Evolutionary conservation across 305 asterid genomes (phyloP).

Genomic region (Fraxinus dipetala): DNA sequence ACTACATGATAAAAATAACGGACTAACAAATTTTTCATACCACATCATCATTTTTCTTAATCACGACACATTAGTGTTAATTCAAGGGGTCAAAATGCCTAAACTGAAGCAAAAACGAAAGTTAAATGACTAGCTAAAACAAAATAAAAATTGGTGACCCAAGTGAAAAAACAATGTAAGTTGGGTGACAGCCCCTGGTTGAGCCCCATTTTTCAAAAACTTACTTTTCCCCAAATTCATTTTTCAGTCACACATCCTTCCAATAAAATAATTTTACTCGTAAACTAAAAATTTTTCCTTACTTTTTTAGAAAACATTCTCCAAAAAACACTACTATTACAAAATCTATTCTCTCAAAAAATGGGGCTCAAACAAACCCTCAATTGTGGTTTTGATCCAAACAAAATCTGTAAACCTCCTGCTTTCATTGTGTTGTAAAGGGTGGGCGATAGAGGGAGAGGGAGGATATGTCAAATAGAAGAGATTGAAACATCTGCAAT

Average conservation of each 20-base stretch:
- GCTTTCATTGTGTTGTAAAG: neutral
- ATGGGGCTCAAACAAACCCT: neutral
- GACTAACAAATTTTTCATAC: neutral
- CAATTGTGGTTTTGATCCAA: neutral
- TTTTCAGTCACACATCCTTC: neutral
- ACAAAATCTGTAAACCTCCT: neutral
- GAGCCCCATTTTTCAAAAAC: neutral
- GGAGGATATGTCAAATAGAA: neutral
- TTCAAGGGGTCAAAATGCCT: neutral
- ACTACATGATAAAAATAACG: neutral
- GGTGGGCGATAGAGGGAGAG: neutral
- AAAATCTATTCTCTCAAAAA: neutral
- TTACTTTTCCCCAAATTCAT: neutral
- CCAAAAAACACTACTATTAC: neutral
- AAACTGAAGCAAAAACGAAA: neutral
- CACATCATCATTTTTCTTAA: neutral
- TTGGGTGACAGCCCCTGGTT: neutral
- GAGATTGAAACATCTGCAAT: neutral
- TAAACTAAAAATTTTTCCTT: neutral
- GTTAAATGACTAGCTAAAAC: neutral
- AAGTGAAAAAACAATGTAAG: neutral
- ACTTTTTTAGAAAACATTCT: neutral
- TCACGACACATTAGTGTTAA: neutral
- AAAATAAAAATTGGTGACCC: neutral
- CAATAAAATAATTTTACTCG: neutral